phyloP scores from a whole-genome alignment of 176 grass and related monocot genomes.

The Carex cristatella region DNA sequence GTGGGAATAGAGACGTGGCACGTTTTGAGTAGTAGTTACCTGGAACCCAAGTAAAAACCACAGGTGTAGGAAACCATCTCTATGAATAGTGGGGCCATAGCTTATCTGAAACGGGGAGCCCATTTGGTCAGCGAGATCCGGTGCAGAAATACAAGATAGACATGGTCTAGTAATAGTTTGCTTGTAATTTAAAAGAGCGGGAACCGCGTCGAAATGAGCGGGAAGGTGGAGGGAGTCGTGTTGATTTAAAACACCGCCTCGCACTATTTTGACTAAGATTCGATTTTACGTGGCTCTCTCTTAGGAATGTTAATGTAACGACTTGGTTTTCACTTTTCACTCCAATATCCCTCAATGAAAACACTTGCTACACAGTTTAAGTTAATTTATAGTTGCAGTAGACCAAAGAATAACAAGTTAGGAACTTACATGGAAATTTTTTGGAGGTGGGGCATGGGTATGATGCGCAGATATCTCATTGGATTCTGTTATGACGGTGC shows the following conservation, averaged over 20 bases:
- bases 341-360: background rate
- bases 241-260: constrained; percentile 3
- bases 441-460: background rate
- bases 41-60: background rate
- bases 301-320: background rate
- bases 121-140: background rate
- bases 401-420: background rate
- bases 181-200: constrained; percentile 17
- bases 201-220: constrained; percentile 27
- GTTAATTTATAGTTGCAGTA: background rate
- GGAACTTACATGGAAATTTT: background rate
- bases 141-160: background rate
- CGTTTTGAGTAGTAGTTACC: background rate
- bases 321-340: background rate
- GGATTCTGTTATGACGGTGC: constrained; percentile 29
- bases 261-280: background rate
- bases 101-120: background rate
- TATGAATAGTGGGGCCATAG: background rate
- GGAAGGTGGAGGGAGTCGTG: constrained; percentile 9
- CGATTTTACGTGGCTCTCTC: background rate
- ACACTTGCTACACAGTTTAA: background rate
- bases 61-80: background rate
- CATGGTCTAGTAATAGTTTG: background rate
- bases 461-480: constrained; percentile 4
- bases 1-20: constrained; percentile 27